Evolutionary conservation across 331 rosid species (phyloP).

Genomic region (Telfairia occidentalis): DNA sequence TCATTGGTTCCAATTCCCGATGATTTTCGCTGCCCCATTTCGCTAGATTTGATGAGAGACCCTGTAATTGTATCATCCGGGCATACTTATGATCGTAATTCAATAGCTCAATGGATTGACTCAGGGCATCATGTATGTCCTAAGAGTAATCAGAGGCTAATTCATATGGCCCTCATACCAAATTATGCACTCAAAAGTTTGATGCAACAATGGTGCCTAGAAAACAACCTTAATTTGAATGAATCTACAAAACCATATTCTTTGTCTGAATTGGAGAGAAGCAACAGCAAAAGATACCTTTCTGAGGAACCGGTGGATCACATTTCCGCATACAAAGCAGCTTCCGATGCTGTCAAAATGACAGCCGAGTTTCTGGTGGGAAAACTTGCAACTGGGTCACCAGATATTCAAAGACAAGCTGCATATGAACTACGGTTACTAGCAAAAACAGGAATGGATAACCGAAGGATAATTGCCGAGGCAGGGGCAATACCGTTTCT

Average conservation of each 20-base stretch:
- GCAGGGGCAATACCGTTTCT: slow-evolving; percentile 92
- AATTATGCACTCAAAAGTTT: slow-evolving; percentile 80
- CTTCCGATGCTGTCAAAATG: slow-evolving; percentile 68
- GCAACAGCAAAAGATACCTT: slow-evolving; percentile 22
- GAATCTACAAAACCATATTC: slow-evolving; percentile 23
- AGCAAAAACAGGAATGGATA: slow-evolving; percentile 69
- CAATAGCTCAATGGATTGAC: slow-evolving; percentile 81
- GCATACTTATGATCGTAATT: slow-evolving; percentile 66
- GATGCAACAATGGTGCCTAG: slow-evolving; percentile 67
- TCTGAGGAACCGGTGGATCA: slow-evolving; percentile 41
- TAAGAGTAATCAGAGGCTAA: slow-evolving; percentile 74
- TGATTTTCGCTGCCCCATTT: slow-evolving; percentile 83
- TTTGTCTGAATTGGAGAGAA: slow-evolving; percentile 23
- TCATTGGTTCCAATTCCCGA: slow-evolving; percentile 45
- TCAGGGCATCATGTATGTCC: slow-evolving; percentile 90
- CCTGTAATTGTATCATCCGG: slow-evolving; percentile 61
- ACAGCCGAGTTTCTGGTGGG: slow-evolving; percentile 94
- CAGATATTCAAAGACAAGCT: slow-evolving; percentile 71
- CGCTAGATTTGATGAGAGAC: slow-evolving; percentile 74
- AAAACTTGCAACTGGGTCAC: slow-evolving; percentile 84
- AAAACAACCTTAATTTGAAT: slow-evolving; percentile 33
- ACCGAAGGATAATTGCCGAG: slow-evolving; percentile 65
- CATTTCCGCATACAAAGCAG: slow-evolving; percentile 54
- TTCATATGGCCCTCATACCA: slow-evolving; percentile 83
- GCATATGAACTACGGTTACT: slow-evolving; percentile 82